Base-by-base conservation (phyloP, 2,329 filamentous ascomycete genomes). In the Pseudogymnoascus sp. region DNA sequence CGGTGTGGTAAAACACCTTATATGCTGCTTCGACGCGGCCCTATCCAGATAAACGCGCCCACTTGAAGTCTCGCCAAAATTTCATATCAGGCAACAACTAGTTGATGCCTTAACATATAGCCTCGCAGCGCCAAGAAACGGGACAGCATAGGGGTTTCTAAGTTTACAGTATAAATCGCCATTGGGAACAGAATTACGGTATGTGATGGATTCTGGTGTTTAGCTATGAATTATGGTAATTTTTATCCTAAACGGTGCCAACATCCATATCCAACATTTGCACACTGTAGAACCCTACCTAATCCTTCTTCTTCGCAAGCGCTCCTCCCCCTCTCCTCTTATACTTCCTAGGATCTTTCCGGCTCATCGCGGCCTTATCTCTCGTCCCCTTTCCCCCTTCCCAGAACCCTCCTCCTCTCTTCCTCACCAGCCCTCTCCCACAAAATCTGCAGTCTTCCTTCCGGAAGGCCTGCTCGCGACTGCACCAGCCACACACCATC, bases 371-470 rank as follows among this genome's bases (percentile, higher is more conserved):
- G 33, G 76, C 77, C 74, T 80, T 84, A 72, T 92, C 89, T 65
- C 90, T 79, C n/a, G 89, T 93, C 1, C 89, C 89, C 73, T 89
- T 91, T 1, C 91, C 91, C 10, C 91, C 91, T 77, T 96, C 91
- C 91, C 91, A 96, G 75, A 92, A 96, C 0, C 91, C 91, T 46
- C 78, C 78, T 2, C 84, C 84, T 71, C 85, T 87, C 67, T 76
- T 80, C 0, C 89, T 86, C 61, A 92, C 81, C 11, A 95, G 82
- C 60, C 81, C 83, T 35, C 86, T 79, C 59, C 87, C 88, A 71
- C 91, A 96, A 70, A 90, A 85, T 1, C 79, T 81, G 73, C 91
- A 96, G 65, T 88, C 86, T 71, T 93, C 89, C 1, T 89, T 86
- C 22, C 86, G 79, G 75, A 91, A 96, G 67, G 86, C 86, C 76